A percentile compares a stretch with the other conserved stretches of the same genome.
phyloP scores from a whole-genome alignment of 1,139 yeast species.

The Saccharomyces hybrid region DNA sequence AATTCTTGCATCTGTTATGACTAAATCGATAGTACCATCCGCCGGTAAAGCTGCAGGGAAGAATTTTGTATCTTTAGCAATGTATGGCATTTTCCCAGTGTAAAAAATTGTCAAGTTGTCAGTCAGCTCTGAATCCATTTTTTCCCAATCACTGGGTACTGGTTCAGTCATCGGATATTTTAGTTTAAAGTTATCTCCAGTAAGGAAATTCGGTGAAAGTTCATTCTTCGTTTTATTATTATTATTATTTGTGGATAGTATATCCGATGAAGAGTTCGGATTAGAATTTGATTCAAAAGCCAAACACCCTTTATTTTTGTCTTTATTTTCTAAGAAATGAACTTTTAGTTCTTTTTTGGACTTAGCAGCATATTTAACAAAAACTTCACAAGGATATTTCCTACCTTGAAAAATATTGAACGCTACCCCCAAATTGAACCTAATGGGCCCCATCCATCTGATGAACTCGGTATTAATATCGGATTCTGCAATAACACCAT shows the following conservation, averaged over 20 bases:
- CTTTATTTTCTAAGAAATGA: constrained; percentile 41
- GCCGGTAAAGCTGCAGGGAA: constrained; percentile 90
- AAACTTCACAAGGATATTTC: constrained; percentile 74
- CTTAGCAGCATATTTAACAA: constrained; percentile 57
- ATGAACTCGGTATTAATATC: constrained; percentile 90
- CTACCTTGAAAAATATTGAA: constrained; percentile 50
- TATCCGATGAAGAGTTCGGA: neutral
- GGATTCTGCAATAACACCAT: constrained; percentile 87
- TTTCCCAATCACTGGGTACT: constrained; percentile 65
- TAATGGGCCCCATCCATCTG: constrained; percentile 78
- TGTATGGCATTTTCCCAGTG: constrained; percentile 88
- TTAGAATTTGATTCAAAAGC: neutral
- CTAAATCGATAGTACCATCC: constrained; percentile 81
- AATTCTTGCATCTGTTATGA: constrained; percentile 57
- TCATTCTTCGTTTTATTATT: constrained; percentile 3
- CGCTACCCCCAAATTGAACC: constrained; percentile 80
- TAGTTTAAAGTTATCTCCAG: constrained; percentile 30
- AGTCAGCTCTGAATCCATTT: constrained; percentile 42
- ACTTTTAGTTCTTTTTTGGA: constrained; percentile 45
- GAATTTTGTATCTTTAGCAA: constrained; percentile 72
- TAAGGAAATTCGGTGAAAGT: constrained; percentile 4
- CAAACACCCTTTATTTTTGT: constrained; percentile 8
- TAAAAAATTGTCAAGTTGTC: constrained; percentile 63
- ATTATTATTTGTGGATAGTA: constrained; percentile 26
- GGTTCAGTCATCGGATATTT: constrained; percentile 37